Percentiles rank a stretch among this genome's conserved stretches.
Evolutionary conservation across 768 basidiomycete species (phyloP).

Genomic region (Tylopilus felleus): DNA sequence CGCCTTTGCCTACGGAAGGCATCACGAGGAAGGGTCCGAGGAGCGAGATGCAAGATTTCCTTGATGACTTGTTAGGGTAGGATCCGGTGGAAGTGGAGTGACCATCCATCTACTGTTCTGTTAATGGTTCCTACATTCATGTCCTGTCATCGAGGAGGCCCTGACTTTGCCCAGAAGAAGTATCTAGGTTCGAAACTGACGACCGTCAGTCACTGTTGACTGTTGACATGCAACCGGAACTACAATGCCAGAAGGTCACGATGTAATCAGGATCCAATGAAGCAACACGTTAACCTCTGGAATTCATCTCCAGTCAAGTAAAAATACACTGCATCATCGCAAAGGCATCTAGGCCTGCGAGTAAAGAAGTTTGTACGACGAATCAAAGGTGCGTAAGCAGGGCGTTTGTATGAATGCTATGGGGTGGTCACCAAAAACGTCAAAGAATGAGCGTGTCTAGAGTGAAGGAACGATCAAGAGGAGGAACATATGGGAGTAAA

Average conservation of each 20-base stretch:
- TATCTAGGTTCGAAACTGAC: background rate
- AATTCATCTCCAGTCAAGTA: slow-evolving; percentile 2
- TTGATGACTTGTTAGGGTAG: slow-evolving; percentile 61
- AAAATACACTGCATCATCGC: slow-evolving; percentile 5
- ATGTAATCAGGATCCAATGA: background rate
- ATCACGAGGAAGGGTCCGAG: slow-evolving; percentile 40
- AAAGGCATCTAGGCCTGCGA: background rate
- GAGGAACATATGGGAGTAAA: background rate
- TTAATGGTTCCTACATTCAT: background rate
- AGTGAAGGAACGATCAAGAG: slow-evolving; percentile 1
- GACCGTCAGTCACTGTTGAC: background rate
- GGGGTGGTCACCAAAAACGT: slow-evolving; percentile 5
- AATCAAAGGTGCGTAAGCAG: background rate
- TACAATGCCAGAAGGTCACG: background rate
- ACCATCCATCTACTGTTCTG: background rate
- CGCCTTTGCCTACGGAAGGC: slow-evolving; percentile 46
- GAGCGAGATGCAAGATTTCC: slow-evolving; percentile 64
- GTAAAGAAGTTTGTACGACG: slow-evolving; percentile 2
- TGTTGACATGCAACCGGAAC: background rate
- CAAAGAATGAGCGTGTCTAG: background rate
- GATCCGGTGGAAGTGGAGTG: background rate
- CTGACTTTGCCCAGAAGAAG: background rate
- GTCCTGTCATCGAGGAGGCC: background rate
- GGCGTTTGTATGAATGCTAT: background rate
- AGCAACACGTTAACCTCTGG: background rate